A percentile compares a stretch with the other conserved stretches of the same genome.
These are phyloP conservation scores for Tricharina praecox DNA, from an alignment of 495 filamentous ascomycete genomes.

Conservation along the genomic window DNA sequence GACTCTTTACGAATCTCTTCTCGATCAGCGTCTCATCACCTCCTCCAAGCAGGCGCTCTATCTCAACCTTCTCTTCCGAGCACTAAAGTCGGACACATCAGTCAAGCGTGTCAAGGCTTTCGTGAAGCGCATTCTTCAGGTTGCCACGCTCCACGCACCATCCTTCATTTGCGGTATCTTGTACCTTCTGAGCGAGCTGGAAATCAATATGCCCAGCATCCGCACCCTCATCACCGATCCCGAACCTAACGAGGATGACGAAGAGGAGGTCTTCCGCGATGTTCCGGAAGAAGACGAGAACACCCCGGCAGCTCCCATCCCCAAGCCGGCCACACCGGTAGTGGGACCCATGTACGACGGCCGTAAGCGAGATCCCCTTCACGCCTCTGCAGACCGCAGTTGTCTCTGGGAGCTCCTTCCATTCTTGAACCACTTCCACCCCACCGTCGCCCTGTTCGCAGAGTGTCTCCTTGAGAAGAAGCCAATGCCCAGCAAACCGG, in stretches of 20 bases:
- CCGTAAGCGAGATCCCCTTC: conserved; percentile 74
- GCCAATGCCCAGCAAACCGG: conserved; percentile 66
- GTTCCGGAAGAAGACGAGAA: conserved; percentile 34
- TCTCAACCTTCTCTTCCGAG: conserved; percentile 74
- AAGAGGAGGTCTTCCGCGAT: conserved; percentile 51
- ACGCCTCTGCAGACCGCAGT: conserved; percentile 74
- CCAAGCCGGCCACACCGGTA: conserved; percentile 3
- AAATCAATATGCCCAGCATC: conserved; percentile 56
- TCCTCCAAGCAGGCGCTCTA: conserved; percentile 94
- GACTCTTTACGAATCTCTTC: conserved; percentile 82
- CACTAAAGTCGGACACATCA: conserved; percentile 72
- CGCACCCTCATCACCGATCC: conserved; percentile 53
- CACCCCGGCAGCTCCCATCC: conserved; percentile 13
- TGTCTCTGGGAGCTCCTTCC: conserved; percentile 87
- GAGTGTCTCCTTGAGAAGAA: conserved; percentile 45
- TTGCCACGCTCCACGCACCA: conserved; percentile 74
- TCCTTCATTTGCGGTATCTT: conserved; percentile 80
- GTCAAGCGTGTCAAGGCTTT: conserved; percentile 86
- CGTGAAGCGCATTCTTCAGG: conserved; percentile 76
- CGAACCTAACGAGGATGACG: conserved; percentile 49
- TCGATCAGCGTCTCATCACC: conserved; percentile 70
- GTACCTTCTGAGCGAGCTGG: conserved; percentile 70
- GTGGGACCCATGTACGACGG: conserved; percentile 47
- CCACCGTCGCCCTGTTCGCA: conserved; percentile 83
- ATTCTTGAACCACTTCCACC: conserved; percentile 71